Percentiles rank a stretch among this genome's conserved stretches.
These are phyloP conservation scores for Penicillium sp. DNA, from an alignment of 2,329 filamentous ascomycete species.

Conservation along the genomic window DNA sequence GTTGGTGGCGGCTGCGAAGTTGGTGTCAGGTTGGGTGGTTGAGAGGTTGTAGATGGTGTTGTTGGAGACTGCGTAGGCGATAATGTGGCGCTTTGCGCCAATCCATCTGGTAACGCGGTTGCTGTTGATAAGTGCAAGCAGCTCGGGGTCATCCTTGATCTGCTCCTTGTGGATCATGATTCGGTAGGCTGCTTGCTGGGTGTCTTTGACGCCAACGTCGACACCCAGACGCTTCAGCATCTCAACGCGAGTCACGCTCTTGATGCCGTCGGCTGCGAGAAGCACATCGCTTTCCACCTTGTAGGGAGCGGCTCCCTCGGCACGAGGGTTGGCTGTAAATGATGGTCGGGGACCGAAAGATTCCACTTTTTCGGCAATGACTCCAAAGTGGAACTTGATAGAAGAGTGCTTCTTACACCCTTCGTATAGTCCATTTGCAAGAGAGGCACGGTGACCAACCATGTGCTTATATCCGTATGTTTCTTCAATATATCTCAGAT, in stretches of 20 bases:
- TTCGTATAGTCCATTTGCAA: slow-evolving; percentile 69
- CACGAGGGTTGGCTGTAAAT: slow-evolving; percentile 62
- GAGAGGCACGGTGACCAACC: slow-evolving; percentile 73
- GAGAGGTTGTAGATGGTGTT: slow-evolving; percentile 69
- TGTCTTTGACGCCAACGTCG: slow-evolving; percentile 48
- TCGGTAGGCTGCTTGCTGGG: slow-evolving; percentile 57
- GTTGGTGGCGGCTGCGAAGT: slow-evolving; percentile 60
- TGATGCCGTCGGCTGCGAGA: slow-evolving; percentile 58
- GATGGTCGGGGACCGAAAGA: slow-evolving; percentile 62
- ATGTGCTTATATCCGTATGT: slow-evolving; percentile 77
- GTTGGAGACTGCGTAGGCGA: slow-evolving; percentile 65
- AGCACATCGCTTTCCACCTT: slow-evolving; percentile 54
- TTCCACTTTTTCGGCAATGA: slow-evolving; percentile 57
- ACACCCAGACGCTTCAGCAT: slow-evolving; percentile 44
- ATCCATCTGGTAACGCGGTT: slow-evolving; percentile 65
- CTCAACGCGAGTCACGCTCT: slow-evolving; percentile 48
- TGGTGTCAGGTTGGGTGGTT: slow-evolving; percentile 62
- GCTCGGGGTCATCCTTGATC: slow-evolving; percentile 51
- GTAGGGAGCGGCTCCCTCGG: slow-evolving; percentile 52
- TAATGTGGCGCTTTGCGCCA: slow-evolving; percentile 67
- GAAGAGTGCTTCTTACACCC: slow-evolving; percentile 65
- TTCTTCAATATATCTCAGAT: slow-evolving; percentile 66
- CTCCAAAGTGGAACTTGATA: slow-evolving; percentile 71
- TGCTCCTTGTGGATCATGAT: slow-evolving; percentile 54
- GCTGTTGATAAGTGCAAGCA: slow-evolving; percentile 58